These are phyloP conservation scores for Keithomyces neogunnii DNA, from an alignment of 2,329 filamentous ascomycete species.

Conservation along the genomic window DNA sequence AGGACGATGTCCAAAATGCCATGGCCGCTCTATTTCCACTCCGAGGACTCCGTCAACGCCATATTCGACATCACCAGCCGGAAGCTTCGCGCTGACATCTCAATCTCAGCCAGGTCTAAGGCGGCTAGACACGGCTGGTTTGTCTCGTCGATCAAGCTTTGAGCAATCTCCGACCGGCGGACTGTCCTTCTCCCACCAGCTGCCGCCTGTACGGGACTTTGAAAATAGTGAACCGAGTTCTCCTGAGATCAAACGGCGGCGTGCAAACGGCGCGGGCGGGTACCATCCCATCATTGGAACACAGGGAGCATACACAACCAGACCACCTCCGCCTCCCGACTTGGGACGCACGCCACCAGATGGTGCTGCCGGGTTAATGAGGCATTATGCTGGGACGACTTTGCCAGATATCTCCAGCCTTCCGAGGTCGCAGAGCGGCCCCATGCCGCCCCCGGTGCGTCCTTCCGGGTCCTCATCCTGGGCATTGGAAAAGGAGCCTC, in stretches of 20 bases:
- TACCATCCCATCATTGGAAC: constrained; percentile 20
- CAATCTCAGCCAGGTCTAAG: constrained; percentile 12
- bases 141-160: constrained; percentile 19
- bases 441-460: constrained; percentile 49
- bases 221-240: constrained; percentile 32
- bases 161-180: constrained; percentile 16
- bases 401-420: constrained; percentile 21
- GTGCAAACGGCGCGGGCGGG: constrained; percentile 38
- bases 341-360: constrained; percentile 14
- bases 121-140: constrained; percentile 15
- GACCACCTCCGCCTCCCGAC: constrained; percentile 6
- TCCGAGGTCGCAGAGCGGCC: constrained; percentile 25
- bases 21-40: constrained; percentile 57
- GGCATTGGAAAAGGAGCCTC: constrained; percentile 19
- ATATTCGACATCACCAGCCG: constrained; percentile 26
- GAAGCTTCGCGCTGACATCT: constrained; percentile 14
- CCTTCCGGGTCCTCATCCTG: constrained; percentile 24
- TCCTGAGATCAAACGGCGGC: constrained; percentile 53
- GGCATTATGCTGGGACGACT: constrained; percentile 16
- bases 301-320: constrained; percentile 6
- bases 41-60: constrained; percentile 50
- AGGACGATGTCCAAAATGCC: constrained; percentile 62
- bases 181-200: constrained; percentile 14
- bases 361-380: constrained; percentile 9
- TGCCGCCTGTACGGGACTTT: constrained; percentile 15